Conservation (phyloP, 2,329 filamentous ascomycete species). For the Colletotrichum orchidophilum region DNA sequence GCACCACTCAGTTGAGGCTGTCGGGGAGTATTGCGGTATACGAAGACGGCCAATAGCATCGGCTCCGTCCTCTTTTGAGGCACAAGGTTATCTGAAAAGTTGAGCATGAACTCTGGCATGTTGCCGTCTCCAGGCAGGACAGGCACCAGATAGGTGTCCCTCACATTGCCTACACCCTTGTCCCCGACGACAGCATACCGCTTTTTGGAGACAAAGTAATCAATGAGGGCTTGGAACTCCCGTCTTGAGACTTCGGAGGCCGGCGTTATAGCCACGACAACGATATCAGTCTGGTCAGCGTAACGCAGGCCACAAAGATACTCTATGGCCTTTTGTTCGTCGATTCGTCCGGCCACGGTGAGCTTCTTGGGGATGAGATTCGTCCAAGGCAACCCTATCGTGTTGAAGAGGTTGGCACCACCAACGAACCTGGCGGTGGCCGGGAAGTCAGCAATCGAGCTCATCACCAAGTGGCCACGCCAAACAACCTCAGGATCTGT, state of each 20-base stretch:
- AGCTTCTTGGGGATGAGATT: slow-evolving; percentile 77
- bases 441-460: slow-evolving; percentile 77
- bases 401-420: slow-evolving; percentile 79
- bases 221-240: slow-evolving; percentile 80
- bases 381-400: slow-evolving; percentile 68
- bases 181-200: slow-evolving; percentile 90
- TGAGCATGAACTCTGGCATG: slow-evolving; percentile 86
- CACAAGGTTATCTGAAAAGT: slow-evolving; percentile 85
- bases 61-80: slow-evolving; percentile 77
- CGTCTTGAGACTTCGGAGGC: slow-evolving; percentile 67
- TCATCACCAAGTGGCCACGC: slow-evolving; percentile 81
- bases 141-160: slow-evolving; percentile 92
- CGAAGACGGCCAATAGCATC: slow-evolving; percentile 84
- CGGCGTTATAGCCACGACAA: slow-evolving; percentile 78
- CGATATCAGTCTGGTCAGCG: slow-evolving; percentile 83
- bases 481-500: slow-evolving; percentile 79
- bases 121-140: slow-evolving; percentile 76
- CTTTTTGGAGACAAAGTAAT: slow-evolving; percentile 85
- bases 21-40: slow-evolving; percentile 73
- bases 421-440: slow-evolving; percentile 85
- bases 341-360: slow-evolving; percentile 81
- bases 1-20: slow-evolving; percentile 42
- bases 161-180: slow-evolving; percentile 77
- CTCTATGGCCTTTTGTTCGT: slow-evolving; percentile 83
- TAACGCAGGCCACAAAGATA: slow-evolving; percentile 91